These are phyloP conservation scores for Acanthamoeba polyphaga DNA, from an alignment of 208 protist species.

Conservation along the genomic window DNA sequence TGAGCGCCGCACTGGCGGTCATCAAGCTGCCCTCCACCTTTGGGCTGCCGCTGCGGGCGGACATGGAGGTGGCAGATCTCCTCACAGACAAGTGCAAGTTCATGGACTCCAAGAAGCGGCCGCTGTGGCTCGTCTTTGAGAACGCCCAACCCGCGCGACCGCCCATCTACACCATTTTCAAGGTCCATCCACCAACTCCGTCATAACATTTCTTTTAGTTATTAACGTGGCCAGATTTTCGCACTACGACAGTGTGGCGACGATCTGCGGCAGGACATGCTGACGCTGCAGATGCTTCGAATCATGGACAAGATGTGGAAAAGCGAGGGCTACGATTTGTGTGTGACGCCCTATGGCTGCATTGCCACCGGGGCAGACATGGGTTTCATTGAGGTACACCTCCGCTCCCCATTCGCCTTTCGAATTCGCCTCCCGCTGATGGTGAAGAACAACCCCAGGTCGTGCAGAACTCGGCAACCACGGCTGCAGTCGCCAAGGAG, in stretches of 20 bases:
- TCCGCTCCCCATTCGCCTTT: background rate
- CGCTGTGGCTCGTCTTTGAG: conserved; percentile 89
- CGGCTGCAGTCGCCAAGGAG: conserved; percentile 6
- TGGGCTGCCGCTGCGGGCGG: conserved; percentile 79
- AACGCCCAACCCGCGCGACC: conserved; percentile 82
- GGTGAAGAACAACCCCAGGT: background rate
- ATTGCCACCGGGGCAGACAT: conserved; percentile 87
- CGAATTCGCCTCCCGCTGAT: too few relatives aligned
- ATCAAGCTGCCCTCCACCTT: conserved; percentile 22
- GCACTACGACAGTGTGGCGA: conserved; percentile 84
- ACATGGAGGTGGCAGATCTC: conserved; percentile 69
- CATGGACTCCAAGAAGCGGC: conserved; percentile 86
- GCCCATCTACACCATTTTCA: conserved; percentile 87
- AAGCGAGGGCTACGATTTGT: conserved; percentile 91
- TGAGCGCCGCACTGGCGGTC: background rate
- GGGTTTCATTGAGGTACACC: conserved; percentile 94
- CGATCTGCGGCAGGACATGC: conserved; percentile 95
- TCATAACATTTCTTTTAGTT: background rate
- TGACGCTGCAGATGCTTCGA: conserved; percentile 95
- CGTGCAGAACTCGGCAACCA: conserved; percentile 7
- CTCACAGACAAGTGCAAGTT: conserved; percentile 81
- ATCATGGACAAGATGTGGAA: conserved; percentile 94
- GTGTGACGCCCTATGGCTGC: conserved; percentile 91
- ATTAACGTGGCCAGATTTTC: background rate
- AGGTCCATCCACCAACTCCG: conserved; percentile 15